Evolutionary conservation across 805 yeast species (phyloP).

Genomic region (Barnettozyma vustinii): DNA sequence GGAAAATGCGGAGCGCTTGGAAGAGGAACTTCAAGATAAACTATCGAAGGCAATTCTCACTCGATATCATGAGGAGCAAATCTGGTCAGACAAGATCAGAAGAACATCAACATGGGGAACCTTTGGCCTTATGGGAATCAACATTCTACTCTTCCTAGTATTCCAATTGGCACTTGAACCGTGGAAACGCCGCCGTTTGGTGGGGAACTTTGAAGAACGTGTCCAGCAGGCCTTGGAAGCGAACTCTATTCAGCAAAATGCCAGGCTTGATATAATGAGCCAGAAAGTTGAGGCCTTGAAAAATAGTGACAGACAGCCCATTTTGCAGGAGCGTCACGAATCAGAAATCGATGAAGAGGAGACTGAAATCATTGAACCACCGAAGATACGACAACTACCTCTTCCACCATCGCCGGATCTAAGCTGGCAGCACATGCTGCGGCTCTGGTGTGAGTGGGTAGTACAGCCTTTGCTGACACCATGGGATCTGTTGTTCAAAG

Average conservation of each 20-base stretch:
- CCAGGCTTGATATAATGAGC: conserved; percentile 25
- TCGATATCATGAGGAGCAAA: conserved; percentile 93
- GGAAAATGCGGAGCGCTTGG: conserved; percentile 48
- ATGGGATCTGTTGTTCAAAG: background rate
- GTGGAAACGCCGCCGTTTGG: conserved; percentile 80
- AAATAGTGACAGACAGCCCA: conserved; percentile 16
- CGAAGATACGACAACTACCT: conserved; percentile 15
- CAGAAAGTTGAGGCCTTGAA: conserved; percentile 21
- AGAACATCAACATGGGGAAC: conserved; percentile 98
- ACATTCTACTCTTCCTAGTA: conserved; percentile 66
- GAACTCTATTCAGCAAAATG: conserved; percentile 25
- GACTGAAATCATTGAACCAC: conserved; percentile 14
- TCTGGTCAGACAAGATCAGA: conserved; percentile 96
- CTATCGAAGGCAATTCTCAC: conserved; percentile 75
- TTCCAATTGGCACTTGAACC: conserved; percentile 92
- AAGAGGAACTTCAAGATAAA: conserved; percentile 64
- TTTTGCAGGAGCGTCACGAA: conserved; percentile 14
- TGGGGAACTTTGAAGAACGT: conserved; percentile 76
- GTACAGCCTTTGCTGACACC: background rate
- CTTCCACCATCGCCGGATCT: conserved; percentile 2
- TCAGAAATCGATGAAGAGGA: conserved; percentile 20
- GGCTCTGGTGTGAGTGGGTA: background rate
- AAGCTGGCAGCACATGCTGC: background rate
- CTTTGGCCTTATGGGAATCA: conserved; percentile 80
- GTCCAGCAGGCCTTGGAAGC: conserved; percentile 52